Conservation (phyloP, 192 early-diverging fungal species). For the Blastocladiella britannica region DNA sequence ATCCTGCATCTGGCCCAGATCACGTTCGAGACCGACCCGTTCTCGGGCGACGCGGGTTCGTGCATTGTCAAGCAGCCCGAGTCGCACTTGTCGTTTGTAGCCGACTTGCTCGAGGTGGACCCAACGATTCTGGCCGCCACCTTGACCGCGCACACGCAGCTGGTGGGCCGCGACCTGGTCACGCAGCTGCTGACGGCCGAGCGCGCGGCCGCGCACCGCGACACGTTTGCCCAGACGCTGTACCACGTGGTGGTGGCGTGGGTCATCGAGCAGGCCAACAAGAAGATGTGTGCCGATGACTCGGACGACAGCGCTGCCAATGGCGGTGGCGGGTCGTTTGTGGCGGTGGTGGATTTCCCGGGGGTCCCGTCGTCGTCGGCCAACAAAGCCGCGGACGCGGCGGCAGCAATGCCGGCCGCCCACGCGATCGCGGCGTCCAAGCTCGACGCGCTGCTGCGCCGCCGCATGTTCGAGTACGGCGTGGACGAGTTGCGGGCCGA, state of each 20-base stretch:
- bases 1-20: conserved; percentile 80
- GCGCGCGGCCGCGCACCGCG: conserved; percentile 56
- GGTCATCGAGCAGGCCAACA: conserved; percentile 82
- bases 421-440: conserved; percentile 45
- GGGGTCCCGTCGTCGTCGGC: conserved; percentile 37
- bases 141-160: conserved; percentile 59
- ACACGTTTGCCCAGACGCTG: conserved; percentile 57
- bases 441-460: conserved; percentile 35
- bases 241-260: conserved; percentile 74
- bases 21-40: conserved; percentile 49
- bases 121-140: conserved; percentile 42
- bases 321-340: too few relatives aligned
- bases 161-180: conserved; percentile 65
- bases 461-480: conserved; percentile 30
- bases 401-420: neutral
- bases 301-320: too few relatives aligned
- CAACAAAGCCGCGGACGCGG: neutral
- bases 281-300: conserved; percentile 47
- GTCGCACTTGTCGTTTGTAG: conserved; percentile 38
- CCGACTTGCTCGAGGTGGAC: conserved; percentile 60
- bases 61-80: conserved; percentile 57
- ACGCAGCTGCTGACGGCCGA: conserved; percentile 70
- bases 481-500: conserved; percentile 4
- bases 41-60: conserved; percentile 48
- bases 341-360: conserved; percentile 59